Evolutionary conservation across 441 rosid genomes (phyloP), one percentile per base, ranked within the genome.

Genomic region (Gossypium schwendimanii): DNA sequence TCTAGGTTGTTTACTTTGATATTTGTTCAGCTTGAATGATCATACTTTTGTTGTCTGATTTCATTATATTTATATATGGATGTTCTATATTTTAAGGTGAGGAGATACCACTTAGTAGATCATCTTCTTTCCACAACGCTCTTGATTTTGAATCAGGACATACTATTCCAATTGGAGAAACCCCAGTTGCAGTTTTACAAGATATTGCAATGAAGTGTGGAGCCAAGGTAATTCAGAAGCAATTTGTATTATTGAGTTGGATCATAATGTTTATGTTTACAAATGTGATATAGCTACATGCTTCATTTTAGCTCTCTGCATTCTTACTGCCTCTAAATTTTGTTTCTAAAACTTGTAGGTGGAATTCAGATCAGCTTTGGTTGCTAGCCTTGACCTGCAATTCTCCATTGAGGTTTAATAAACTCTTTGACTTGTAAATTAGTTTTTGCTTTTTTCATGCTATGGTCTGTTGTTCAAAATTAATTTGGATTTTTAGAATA

Each of bases 201-300:
- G 91, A 83, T 33, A 94, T 96, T 82, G 98, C 98, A 47, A 77
- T 75, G 74, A 91, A 86, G 78, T 92, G 95, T 84, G 97, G 98
- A 79, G 63, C 92, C 64, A 96, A 89, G 98, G 99, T 94, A 85
- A 44, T 44, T 36, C 20, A 61, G 57, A 36, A 63, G 62, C 75
- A 12, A 66, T 47, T 66, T 23, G 52, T 60, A 63, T 49, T 1
- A 73, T 33, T n/a, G 31, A 28, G 20, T 9, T 41, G 14, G 54
- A n/a, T 17, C 10, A 5, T 50, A 58, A 58, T 11, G 26, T 47
- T 31, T 50, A 20, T 14, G 71, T 39, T 44, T 15, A 24, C 24
- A 47, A 23, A 50, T 41, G 24, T 20, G 15, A 21, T 17, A 18
- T 62, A 0, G 58, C 73, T 55, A 1, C 7, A 69, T 53, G 39